Evolutionary conservation across 2,329 filamentous ascomycete species (phyloP).

Genomic region (Magnaporthiopsis rhizophila): DNA sequence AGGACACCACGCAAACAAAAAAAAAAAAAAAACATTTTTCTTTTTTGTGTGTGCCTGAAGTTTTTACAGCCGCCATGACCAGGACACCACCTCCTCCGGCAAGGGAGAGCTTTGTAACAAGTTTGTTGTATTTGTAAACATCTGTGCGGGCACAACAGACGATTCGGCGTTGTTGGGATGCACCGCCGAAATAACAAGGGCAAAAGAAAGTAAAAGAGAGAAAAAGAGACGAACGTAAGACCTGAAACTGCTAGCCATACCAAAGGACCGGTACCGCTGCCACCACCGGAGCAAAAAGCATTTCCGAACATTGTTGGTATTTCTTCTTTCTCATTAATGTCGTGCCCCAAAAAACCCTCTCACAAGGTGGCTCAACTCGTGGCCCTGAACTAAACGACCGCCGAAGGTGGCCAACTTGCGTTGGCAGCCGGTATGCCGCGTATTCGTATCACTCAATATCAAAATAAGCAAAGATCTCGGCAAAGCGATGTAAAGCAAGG

Average conservation of each 20-base stretch:
- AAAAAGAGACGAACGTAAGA: background rate
- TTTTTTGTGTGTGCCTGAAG: too few species aligned
- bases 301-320: too few species aligned
- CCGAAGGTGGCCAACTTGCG: background rate
- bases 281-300: background rate
- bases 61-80: too few species aligned
- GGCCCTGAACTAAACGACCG: background rate
- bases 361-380: background rate
- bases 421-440: background rate
- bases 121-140: background rate
- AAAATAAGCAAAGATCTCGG: background rate
- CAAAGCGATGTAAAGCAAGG: background rate
- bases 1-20: background rate
- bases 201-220: too few species aligned
- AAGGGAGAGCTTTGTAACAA: background rate
- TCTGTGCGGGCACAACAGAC: background rate
- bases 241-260: background rate
- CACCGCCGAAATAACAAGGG: background rate
- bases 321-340: background rate
- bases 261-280: background rate
- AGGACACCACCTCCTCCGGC: background rate
- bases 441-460: background rate
- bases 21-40: too few species aligned
- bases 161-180: background rate
- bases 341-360: background rate